Evolutionary conservation across 805 yeast species (phyloP), one percentile per base, ranked within the genome.

Genomic region (Candida sanyiensis): DNA sequence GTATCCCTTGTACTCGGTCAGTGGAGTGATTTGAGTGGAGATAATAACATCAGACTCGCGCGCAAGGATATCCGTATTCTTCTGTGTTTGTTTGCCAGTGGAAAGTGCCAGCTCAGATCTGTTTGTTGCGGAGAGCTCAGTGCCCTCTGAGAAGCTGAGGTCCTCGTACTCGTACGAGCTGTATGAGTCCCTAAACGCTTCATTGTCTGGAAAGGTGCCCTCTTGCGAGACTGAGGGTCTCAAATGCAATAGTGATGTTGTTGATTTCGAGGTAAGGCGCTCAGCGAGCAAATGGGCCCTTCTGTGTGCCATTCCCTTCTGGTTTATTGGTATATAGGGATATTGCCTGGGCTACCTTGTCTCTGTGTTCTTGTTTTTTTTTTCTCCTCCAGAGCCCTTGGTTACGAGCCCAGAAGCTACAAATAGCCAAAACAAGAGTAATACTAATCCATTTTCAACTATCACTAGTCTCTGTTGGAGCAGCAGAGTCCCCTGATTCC

Each of bases 1-100:
- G 61, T 88, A 93, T 9, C 97, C 96, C 51, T 75, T 80, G 60
- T 90, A 93, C 53, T 90, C 97, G 1, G 82, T 75, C 49, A 74
- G 72, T 37, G 75, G 73, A 0, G 80, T 69, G 24, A 66, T 59
- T 41, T 70, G 71, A 5, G 74, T 69, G 2, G 79, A 70, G 0
- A 78, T 79, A 0, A 73, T 79, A 13, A 78, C 85, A 56, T 80
- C 86, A 1, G 81, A 73, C 39, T 75, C 79, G 28, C 84, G 53
- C 0, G 86, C 85, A 6, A 80, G 58, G 13, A 68, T 66, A 53
- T 80, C 86, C 3, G 72, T 64, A 2, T 64, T 38, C 28, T 48
- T 51, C 29, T 22, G 19, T 9, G 35, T 17, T 17, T 25, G 22
- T 6, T 19, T 8, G 11, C 28, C 3, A 3, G 20, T 15, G 20